Conservation (phyloP, 2,329 filamentous ascomycete genomes). For the Drechslerella dactyloides region DNA sequence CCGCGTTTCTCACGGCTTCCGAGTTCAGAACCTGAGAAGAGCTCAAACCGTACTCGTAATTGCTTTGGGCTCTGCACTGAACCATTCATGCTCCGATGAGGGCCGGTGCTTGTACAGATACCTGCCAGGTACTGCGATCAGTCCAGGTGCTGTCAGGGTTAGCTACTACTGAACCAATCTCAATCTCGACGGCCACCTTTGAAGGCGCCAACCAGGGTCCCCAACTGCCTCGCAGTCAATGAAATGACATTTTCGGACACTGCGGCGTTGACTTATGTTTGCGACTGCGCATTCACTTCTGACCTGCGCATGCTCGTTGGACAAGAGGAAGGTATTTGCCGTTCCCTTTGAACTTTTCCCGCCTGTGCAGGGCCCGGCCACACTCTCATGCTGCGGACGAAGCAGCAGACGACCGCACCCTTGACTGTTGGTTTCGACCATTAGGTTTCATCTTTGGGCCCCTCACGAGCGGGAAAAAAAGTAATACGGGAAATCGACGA, state of each 20-base stretch:
- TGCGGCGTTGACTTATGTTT: slow-evolving; percentile 23
- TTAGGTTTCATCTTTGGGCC: slow-evolving; percentile 49
- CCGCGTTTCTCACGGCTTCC: slow-evolving; percentile 27
- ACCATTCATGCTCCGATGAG: slow-evolving; percentile 34
- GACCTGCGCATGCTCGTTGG: slow-evolving; percentile 25
- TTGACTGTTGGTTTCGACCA: slow-evolving; percentile 50
- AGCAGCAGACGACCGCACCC: slow-evolving; percentile 48
- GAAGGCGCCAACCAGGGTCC: slow-evolving; percentile 47
- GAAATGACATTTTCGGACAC: slow-evolving; percentile 45
- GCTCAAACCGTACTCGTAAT: slow-evolving; percentile 51
- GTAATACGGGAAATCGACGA: slow-evolving; percentile 17
- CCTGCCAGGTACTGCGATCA: slow-evolving; percentile 46
- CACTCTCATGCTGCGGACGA: slow-evolving; percentile 43
- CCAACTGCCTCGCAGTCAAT: slow-evolving; percentile 30
- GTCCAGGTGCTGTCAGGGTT: slow-evolving; percentile 28
- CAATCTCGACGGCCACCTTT: slow-evolving; percentile 8
- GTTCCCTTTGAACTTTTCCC: slow-evolving; percentile 43
- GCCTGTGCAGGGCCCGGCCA: slow-evolving; percentile 48
- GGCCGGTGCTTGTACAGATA: slow-evolving; percentile 40
- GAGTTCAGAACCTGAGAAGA: slow-evolving; percentile 41
- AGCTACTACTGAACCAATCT: slow-evolving; percentile 38
- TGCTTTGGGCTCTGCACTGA: slow-evolving; percentile 29
- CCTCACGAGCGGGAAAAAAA: slow-evolving; percentile 41
- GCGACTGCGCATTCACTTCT: slow-evolving; percentile 29
- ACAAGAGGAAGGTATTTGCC: slow-evolving; percentile 51